Evolutionary conservation across 1,139 yeast species (phyloP).

Genomic region (Zygosaccharomyces sapae): DNA sequence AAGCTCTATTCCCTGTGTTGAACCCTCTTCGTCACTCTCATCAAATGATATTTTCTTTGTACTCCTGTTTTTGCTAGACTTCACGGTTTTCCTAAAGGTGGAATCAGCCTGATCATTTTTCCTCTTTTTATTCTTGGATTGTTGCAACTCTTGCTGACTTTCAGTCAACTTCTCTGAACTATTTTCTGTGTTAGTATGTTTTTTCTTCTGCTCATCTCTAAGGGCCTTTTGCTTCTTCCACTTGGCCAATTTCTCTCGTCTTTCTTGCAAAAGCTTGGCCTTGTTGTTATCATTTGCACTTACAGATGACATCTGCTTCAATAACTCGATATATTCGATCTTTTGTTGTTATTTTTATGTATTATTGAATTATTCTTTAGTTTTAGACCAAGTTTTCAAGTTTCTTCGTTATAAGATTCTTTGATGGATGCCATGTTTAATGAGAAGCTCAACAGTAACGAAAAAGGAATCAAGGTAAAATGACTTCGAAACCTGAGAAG

Average conservation of each 20-base stretch:
- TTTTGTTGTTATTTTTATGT: not conserved
- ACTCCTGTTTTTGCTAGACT: slow-evolving; percentile 10
- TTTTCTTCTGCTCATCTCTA: slow-evolving; percentile 23
- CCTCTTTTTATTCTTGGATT: slow-evolving; percentile 44
- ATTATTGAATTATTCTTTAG: not conserved
- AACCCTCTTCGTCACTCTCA: slow-evolving; percentile 27
- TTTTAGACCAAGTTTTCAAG: not conserved
- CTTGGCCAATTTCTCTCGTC: slow-evolving; percentile 37
- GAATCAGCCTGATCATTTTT: slow-evolving; percentile 24
- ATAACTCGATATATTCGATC: not conserved
- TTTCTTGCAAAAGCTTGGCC: slow-evolving; percentile 32
- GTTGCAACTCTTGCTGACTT: slow-evolving; percentile 38
- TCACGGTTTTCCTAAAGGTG: slow-evolving; percentile 1
- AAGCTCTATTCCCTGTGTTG: slow-evolving; percentile 13
- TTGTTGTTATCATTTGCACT: slow-evolving; percentile 19
- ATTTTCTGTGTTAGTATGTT: slow-evolving; percentile 18
- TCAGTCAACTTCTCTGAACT: slow-evolving; percentile 15
- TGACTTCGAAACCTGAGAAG: slow-evolving; percentile 29
- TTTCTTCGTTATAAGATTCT: not conserved
- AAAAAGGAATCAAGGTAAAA: slow-evolving; percentile 2
- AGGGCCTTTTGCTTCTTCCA: slow-evolving; percentile 39
- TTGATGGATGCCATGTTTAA: not conserved
- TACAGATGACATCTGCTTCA: slow-evolving; percentile 16
- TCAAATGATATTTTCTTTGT: slow-evolving; percentile 24
- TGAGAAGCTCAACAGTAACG: not conserved